Evolutionary conservation across 331 rosid genomes (phyloP).

Genomic region (Malus hybrid): DNA sequence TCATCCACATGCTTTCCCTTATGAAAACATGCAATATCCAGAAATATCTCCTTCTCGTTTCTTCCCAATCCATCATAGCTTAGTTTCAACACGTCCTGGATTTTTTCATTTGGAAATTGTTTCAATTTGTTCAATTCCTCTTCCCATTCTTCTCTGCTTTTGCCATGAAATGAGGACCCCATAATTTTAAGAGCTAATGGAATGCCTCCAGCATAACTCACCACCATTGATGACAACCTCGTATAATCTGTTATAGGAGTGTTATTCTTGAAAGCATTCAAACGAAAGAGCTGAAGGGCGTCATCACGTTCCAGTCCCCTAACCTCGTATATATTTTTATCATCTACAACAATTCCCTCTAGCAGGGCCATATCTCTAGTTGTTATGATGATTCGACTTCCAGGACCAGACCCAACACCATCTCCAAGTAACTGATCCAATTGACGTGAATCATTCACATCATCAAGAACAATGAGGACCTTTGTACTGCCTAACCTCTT

Average conservation of each 20-base stretch:
- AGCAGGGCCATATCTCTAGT: constrained; percentile 18
- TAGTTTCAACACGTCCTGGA: neutral
- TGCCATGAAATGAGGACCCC: too few relatives aligned
- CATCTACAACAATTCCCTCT: neutral
- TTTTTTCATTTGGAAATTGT: too few relatives aligned
- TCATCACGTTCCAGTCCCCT: neutral
- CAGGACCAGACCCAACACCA: neutral
- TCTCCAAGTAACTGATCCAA: neutral
- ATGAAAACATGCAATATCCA: too few relatives aligned
- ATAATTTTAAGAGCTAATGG: too few relatives aligned
- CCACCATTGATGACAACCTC: neutral
- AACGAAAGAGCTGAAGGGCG: neutral
- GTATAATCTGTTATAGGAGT: neutral
- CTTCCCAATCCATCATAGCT: constrained; percentile 21
- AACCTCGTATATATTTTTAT: constrained; percentile 3
- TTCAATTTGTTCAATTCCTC: too few relatives aligned
- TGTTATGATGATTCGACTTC: neutral
- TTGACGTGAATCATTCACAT: neutral
- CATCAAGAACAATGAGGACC: too few relatives aligned
- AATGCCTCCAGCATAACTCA: neutral
- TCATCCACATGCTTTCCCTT: too few relatives aligned
- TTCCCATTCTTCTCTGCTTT: too few relatives aligned
- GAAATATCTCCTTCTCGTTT: too few relatives aligned
- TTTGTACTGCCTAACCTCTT: neutral
- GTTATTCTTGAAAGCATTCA: constrained; percentile 1